Base-by-base conservation (phyloP, 228 moss, liverwort and hornwort genomes). In the Sphagnum magellanicum region DNA sequence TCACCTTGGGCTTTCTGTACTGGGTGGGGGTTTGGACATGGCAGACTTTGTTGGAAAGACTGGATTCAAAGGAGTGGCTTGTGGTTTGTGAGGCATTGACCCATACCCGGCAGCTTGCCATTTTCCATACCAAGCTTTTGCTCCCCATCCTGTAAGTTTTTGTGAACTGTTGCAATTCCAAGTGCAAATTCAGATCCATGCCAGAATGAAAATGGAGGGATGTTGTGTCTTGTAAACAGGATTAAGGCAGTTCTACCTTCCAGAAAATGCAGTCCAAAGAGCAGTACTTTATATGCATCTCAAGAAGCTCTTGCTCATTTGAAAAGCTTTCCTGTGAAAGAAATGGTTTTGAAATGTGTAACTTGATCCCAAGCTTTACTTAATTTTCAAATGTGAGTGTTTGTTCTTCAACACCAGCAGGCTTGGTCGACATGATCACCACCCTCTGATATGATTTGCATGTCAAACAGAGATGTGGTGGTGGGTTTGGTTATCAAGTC, bases 21-120 rank as follows among this genome's bases (percentile, higher is more conserved):
- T 59, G 15, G 59, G 11, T 59, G 59, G 59, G 59, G 59, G 12
- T 15, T 59, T 3, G 32, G 32, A 52, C 51, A 50, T 50, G 68
- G 16, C 82, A 95, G 95, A 92, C 94, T 14, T 75, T 98, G 76
- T 66, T 92, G 63, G 79, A 79, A 59, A 89, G 90, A 71, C 87
- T 98, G 60, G 98, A 92, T 58, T 93, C 98, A n/a, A 98, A 90
- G 81, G 94, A 98, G 70, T 98, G 98, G 98, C 60, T 98, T 61
- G 81, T 65, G 58, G 87, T 88, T 13, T 83, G 89, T 84, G 98
- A 94, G 69, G 92, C 92, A n/a, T 87, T 98, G 63, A 92, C 83
- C 59, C 78, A 90, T 74, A 87, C 88, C 47, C 91, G 98, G n/a
- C 92, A 88, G 71, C 72, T 94, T 16, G 79, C 94, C n/a, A 73